Percentiles rank a stretch among this genome's conserved stretches.
These are phyloP conservation scores for Bryoglossum gracile DNA, from an alignment of 495 filamentous ascomycete genomes.

Conservation along the genomic window DNA sequence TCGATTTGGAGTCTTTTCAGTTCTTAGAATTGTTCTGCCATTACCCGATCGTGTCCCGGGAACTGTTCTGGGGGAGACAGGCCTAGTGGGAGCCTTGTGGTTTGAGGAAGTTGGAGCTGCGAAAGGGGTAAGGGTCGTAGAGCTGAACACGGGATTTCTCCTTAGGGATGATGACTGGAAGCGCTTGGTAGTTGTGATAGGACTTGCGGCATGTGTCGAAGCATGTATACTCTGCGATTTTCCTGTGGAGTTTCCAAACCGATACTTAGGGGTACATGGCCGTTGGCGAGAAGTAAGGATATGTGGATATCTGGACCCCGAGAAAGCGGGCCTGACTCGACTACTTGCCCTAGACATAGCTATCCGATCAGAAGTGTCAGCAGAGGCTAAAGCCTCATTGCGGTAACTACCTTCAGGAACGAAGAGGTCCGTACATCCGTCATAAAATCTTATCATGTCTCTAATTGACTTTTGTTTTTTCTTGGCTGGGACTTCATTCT, in stretches of 20 bases:
- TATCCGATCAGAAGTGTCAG: not conserved
- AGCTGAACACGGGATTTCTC: no score
- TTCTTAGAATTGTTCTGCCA: no score
- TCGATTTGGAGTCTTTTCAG: no score
- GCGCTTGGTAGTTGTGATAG: not conserved
- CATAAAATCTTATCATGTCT: constrained; percentile 16
- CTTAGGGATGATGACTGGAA: not conserved
- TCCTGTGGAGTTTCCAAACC: not conserved
- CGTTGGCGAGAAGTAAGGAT: not conserved
- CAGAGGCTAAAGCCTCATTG: not conserved
- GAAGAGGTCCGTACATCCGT: constrained; percentile 11
- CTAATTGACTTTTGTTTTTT: not conserved
- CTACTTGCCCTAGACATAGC: not conserved
- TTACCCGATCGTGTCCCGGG: no score
- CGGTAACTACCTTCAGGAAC: not conserved
- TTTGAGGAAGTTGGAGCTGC: no score
- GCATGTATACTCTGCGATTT: not conserved
- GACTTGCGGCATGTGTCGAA: not conserved
- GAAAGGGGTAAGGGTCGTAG: no score
- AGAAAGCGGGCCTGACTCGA: not conserved
- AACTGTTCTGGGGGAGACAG: no score
- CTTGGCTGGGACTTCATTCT: not conserved
- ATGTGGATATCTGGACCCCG: not conserved
- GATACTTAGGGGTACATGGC: not conserved
- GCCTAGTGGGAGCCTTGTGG: no score